Conservation (phyloP, 2,329 filamentous ascomycete genomes). For the Fusarium sp. region DNA sequence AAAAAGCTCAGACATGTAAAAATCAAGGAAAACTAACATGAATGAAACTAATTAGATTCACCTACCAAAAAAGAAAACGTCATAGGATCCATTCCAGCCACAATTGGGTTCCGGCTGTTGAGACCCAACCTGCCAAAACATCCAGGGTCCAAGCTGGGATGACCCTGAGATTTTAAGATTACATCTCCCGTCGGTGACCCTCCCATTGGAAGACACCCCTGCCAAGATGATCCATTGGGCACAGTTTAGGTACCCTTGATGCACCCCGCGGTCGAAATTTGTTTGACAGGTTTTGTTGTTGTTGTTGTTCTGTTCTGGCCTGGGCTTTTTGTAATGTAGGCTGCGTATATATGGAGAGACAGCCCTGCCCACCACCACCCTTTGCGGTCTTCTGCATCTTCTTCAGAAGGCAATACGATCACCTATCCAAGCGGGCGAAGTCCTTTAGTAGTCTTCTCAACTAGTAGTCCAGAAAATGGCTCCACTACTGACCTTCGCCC, state of each 20-base stretch:
- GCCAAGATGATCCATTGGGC: conserved; percentile 6
- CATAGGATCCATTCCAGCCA: conserved; percentile 19
- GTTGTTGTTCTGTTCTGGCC: neutral
- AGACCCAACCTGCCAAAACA: conserved; percentile 17
- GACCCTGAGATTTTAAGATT: conserved; percentile 35
- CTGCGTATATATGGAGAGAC: conserved; percentile 20
- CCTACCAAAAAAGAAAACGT: neutral
- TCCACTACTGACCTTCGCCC: conserved; percentile 40
- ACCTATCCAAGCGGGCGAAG: conserved; percentile 26
- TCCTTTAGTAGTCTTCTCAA: conserved; percentile 26
- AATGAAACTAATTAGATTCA: neutral
- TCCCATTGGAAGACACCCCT: conserved; percentile 28
- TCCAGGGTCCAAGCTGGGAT: conserved; percentile 19
- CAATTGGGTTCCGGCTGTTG: conserved; percentile 21
- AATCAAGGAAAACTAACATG: neutral
- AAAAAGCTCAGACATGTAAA: neutral
- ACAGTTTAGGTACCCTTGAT: conserved; percentile 30
- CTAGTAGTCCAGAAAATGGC: conserved; percentile 36
- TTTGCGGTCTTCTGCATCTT: neutral
- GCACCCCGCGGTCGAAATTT: conserved; percentile 15
- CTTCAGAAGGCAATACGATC: neutral
- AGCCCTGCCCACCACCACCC: neutral
- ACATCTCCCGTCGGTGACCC: conserved; percentile 8
- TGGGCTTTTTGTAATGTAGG: neutral
- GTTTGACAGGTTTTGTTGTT: neutral